Conservation (phyloP, 129 eudicot genomes). For the Lactuca saligna region DNA sequence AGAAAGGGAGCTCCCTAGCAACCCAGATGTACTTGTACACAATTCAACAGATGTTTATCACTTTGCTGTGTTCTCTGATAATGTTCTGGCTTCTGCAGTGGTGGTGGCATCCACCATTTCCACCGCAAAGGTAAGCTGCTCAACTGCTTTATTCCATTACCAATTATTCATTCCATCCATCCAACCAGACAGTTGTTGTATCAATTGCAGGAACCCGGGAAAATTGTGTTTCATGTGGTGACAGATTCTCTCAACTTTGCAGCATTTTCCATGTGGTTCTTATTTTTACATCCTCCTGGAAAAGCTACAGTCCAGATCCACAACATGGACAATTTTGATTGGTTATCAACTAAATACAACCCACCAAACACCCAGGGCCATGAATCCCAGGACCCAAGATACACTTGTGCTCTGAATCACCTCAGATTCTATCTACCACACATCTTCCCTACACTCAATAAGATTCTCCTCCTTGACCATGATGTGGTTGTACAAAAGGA, state of each 20-base stretch:
- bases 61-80: conserved; percentile 82
- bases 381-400: conserved; percentile 70
- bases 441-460: conserved; percentile 65
- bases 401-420: conserved; percentile 67
- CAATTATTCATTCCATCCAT: background rate
- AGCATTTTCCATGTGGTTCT: conserved; percentile 93
- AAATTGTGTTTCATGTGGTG: conserved; percentile 73
- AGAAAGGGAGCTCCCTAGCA: conserved; percentile 48
- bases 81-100: conserved; percentile 81
- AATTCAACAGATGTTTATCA: conserved; percentile 53
- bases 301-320: conserved; percentile 68
- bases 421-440: conserved; percentile 87
- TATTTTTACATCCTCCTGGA: conserved; percentile 51
- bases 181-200: no score
- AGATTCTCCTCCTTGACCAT: conserved; percentile 87
- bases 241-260: conserved; percentile 88
- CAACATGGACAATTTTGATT: conserved; percentile 58
- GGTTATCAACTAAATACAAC: conserved; percentile 46
- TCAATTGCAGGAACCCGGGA: conserved; percentile 67
- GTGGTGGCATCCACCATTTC: conserved; percentile 87
- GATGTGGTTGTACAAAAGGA: conserved; percentile 96
- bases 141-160: background rate
- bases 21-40: conserved; percentile 39
- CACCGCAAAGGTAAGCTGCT: conserved; percentile 56
- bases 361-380: conserved; percentile 37